phyloP scores from a whole-genome alignment of 805 yeast species.

The Yarrowia yakushimensis region DNA sequence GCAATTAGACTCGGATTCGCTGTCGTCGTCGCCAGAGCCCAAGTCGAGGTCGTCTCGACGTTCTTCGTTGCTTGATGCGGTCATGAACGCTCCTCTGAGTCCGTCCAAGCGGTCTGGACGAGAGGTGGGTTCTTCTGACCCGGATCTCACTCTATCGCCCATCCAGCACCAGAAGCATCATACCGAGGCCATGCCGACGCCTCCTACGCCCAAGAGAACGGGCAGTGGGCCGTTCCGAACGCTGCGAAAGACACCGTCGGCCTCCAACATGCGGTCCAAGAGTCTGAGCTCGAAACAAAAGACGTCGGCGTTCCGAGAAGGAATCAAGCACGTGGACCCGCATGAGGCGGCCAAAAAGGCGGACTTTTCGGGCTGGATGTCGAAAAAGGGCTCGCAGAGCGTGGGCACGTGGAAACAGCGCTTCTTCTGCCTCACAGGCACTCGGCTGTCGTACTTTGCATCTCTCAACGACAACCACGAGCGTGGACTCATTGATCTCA shows the following conservation, averaged over 20 bases:
- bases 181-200: conserved; percentile 2
- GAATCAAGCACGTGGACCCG: conserved; percentile 72
- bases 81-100: conserved; percentile 14
- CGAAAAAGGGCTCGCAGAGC: conserved; percentile 79
- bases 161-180: background rate
- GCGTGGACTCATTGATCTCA: conserved; percentile 90
- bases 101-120: conserved; percentile 7
- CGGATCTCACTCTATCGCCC: conserved; percentile 10
- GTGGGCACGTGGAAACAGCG: conserved; percentile 91
- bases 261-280: conserved; percentile 17
- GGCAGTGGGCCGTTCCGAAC: conserved; percentile 6
- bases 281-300: conserved; percentile 34
- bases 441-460: conserved; percentile 83
- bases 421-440: conserved; percentile 82
- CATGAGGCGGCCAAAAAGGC: conserved; percentile 74
- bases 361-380: conserved; percentile 90
- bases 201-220: conserved; percentile 18
- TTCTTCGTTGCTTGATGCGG: conserved; percentile 16
- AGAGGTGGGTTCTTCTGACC: conserved; percentile 1
- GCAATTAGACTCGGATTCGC: conserved; percentile 10
- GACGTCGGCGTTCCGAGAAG: conserved; percentile 58
- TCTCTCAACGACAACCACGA: conserved; percentile 76
- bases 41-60: conserved; percentile 9
- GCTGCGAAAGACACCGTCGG: conserved; percentile 13
- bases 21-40: conserved; percentile 4